Base-by-base conservation (phyloP, 75 land plant species). In the Gnetum montanum region DNA sequence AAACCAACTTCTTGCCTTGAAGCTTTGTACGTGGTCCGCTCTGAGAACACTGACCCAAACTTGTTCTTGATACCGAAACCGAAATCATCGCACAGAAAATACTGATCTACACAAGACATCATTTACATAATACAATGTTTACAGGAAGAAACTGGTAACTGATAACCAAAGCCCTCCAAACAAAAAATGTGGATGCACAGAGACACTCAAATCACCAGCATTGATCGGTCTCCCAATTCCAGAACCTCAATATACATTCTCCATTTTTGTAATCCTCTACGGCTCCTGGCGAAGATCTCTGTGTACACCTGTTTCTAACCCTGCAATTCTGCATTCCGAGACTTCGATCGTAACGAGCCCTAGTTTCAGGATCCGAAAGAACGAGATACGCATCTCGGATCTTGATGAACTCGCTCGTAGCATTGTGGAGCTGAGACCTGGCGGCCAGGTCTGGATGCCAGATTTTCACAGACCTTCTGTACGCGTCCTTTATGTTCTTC, bases 151-250 rank as follows among this genome's bases (percentile, higher is more conserved):
- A n/a, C n/a, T n/a, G n/a, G n/a, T n/a, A n/a, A n/a, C n/a, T n/a
- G n/a, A n/a, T n/a, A n/a, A n/a, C n/a, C n/a, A n/a, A n/a, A n/a
- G n/a, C n/a, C n/a, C n/a, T n/a, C n/a, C n/a, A n/a, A n/a, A n/a
- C n/a, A n/a, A n/a, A n/a, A n/a, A n/a, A n/a, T n/a, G n/a, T n/a
- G n/a, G n/a, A n/a, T n/a, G n/a, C n/a, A n/a, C n/a, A n/a, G n/a
- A n/a, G n/a, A n/a, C n/a, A n/a, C n/a, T n/a, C 2, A 41, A 3
- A 30, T 52, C 25, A 52, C 55, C 55, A 52, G 34, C 55, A 52
- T 25, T 52, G 55, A 34, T 52, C 55, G 34, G 55, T 52, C 37
- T 52, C 55, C 55, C 55, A 52, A 20, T 52, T 52, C 37, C 37
- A 10, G 55, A 19, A 31, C 25, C 19, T 20, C 24, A 10, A 19